Conservation (phyloP, 768 basidiomycete species). For the Lyophyllum shimeji region DNA sequence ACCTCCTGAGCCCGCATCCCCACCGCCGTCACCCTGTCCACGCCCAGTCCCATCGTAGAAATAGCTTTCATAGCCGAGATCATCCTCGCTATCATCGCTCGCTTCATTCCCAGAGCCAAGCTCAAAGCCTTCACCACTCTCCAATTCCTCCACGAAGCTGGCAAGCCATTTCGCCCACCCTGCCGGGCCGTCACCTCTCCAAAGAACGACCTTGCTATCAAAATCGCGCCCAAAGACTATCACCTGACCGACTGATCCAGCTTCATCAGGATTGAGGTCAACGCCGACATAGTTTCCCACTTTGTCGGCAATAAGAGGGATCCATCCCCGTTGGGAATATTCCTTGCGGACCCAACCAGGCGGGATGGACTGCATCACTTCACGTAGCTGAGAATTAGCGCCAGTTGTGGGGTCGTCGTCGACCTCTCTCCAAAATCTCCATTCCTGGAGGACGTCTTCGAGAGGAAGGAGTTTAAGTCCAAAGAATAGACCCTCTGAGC, state of each 20-base stretch:
- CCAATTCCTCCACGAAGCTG: slow-evolving; percentile 88
- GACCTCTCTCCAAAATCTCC: slow-evolving; percentile 94
- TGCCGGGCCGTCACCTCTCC: slow-evolving; percentile 83
- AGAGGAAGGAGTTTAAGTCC: slow-evolving; percentile 92
- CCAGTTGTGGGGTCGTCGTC: slow-evolving; percentile 88
- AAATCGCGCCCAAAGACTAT: slow-evolving; percentile 99
- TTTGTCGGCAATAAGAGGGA: slow-evolving; percentile 92
- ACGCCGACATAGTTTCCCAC: slow-evolving; percentile 96
- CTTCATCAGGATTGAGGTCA: slow-evolving; percentile 84
- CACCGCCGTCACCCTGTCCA: slow-evolving; percentile 77
- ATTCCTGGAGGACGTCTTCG: slow-evolving; percentile 93
- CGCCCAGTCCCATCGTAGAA: slow-evolving; percentile 80
- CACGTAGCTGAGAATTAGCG: slow-evolving; percentile 67
- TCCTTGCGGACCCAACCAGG: slow-evolving; percentile 84
- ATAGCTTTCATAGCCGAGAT: slow-evolving; percentile 83
- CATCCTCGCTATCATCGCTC: slow-evolving; percentile 79
- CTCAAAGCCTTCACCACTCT: slow-evolving; percentile 87
- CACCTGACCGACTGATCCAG: slow-evolving; percentile 83
- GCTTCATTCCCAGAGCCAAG: slow-evolving; percentile 57
- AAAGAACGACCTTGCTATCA: slow-evolving; percentile 95
- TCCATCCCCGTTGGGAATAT: slow-evolving; percentile 95
- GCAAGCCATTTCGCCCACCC: slow-evolving; percentile 98
- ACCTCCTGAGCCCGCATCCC: slow-evolving; percentile 66
- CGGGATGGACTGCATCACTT: slow-evolving; percentile 87
- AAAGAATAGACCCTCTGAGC: slow-evolving; percentile 90